Percentiles rank a stretch among this genome's conserved stretches.
Evolutionary conservation across 2,329 filamentous ascomycete genomes (phyloP).

Genomic region (Neobulgaria alba): DNA sequence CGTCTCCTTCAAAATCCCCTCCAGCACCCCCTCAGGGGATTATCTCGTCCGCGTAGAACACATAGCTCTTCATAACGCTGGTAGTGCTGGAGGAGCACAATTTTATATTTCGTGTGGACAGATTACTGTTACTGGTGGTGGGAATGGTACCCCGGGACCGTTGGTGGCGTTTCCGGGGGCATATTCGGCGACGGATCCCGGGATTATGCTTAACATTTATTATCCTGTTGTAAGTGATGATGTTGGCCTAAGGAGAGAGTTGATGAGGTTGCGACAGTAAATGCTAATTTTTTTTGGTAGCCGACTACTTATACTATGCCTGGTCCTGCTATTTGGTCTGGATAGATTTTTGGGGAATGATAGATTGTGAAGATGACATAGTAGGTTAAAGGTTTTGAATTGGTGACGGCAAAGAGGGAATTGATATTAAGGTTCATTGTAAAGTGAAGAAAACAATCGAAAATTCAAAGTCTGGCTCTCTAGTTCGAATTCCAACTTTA

Average conservation of each 20-base stretch:
- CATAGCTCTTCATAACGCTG: conserved; percentile 22
- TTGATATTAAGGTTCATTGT: no score
- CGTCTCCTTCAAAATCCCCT: conserved; percentile 24
- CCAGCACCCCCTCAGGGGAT: conserved; percentile 30
- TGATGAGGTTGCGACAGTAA: no score
- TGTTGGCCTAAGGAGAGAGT: no score
- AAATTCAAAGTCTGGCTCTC: no score
- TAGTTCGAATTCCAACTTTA: no score
- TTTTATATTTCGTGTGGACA: conserved; percentile 33
- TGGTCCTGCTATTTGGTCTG: conserved; percentile 22
- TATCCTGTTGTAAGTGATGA: conserved; percentile 30
- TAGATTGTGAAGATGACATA: no score
- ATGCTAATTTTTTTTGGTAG: conserved; percentile 9
- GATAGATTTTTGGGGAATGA: conserved; percentile 3
- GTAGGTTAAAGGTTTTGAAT: no score
- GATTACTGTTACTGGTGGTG: conserved; percentile 34
- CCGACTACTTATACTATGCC: conserved; percentile 21
- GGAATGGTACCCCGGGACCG: conserved; percentile 30
- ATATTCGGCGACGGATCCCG: conserved; percentile 30
- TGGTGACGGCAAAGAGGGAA: no score
- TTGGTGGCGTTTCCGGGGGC: conserved; percentile 30
- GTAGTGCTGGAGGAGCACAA: conserved; percentile 12
- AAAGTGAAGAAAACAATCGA: no score
- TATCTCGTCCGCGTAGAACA: conserved; percentile 32
- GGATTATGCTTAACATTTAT: conserved; percentile 29